Base-by-base conservation (phyloP, 306 rosid genomes). In the Trifolium subterraneum region DNA sequence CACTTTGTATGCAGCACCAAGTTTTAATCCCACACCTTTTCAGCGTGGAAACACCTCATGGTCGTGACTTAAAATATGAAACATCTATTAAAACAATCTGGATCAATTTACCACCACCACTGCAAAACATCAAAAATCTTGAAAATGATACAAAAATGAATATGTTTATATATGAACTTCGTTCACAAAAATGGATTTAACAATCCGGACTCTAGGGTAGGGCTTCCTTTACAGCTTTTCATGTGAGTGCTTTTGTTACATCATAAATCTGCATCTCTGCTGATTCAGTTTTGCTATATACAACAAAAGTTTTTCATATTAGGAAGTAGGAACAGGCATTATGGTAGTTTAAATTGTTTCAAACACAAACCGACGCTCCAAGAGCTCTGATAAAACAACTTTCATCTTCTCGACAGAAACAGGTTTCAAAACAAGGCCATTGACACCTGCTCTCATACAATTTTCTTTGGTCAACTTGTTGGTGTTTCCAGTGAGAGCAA, bases 401-500 rank as follows among this genome's bases (percentile, higher is more conserved):
- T 92, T 84, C 98, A 93, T 91, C 78, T 91, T 93, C 76, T 93
- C 98, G 64, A 93, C 89, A 12, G 97, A 89, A 73, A 93, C 86
- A 25, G 97, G 97, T 80, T 93, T 93, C 48, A 84, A 83, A 74
- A 93, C 63, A 52, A 93, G 84, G 68, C 98, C 97, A 64, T 89
- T 82, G 85, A 93, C 84, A 68, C 97, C 98, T 52, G 85, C 90
- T 79, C 96, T 87, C 71, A 79, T 73, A 86, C 98, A 93, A 78
- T 84, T 91, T 77, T 91, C 97, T 77, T 86, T 93, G 2, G 91
- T 84, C 33, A 70, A 74, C 85, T 82, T 91, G 84, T 87, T 91
- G 64, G 92, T 86, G 82, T 83, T 86, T 51, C 94, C 97, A 0
- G 91, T 87, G 19, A 93, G 91, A 59, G 90, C 94, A 61, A 93